Evolutionary conservation across 768 basidiomycete species (phyloP).

Genomic region (Lentinula boryana): DNA sequence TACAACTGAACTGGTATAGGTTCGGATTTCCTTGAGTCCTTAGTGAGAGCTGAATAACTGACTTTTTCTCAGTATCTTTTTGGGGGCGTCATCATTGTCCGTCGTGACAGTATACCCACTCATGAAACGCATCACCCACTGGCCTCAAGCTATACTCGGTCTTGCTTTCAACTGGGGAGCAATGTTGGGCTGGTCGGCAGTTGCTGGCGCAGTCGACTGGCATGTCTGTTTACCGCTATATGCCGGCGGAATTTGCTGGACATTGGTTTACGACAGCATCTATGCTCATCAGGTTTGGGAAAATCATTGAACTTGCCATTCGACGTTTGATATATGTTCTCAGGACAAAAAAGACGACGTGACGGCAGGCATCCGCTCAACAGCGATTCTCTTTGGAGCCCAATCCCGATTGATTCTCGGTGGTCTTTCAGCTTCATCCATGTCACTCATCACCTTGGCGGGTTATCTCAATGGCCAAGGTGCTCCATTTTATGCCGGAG

Average conservation of each 20-base stretch:
- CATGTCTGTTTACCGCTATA: slow-evolving; percentile 81
- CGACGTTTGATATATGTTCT: neutral
- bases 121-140: slow-evolving; percentile 96
- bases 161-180: slow-evolving; percentile 98
- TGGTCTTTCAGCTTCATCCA: slow-evolving; percentile 64
- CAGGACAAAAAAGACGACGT: slow-evolving; percentile 93
- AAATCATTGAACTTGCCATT: neutral
- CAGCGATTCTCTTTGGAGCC: slow-evolving; percentile 84
- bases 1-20: slow-evolving; percentile 97
- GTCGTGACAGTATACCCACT: slow-evolving; percentile 88
- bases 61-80: slow-evolving; percentile 56
- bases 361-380: slow-evolving; percentile 84
- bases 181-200: slow-evolving; percentile 92
- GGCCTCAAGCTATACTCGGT: slow-evolving; percentile 97
- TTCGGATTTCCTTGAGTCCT: slow-evolving; percentile 24
- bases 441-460: slow-evolving; percentile 71
- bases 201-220: slow-evolving; percentile 80
- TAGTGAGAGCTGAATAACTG: neutral
- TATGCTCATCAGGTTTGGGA: slow-evolving; percentile 87
- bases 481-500: slow-evolving; percentile 72
- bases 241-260: slow-evolving; percentile 87
- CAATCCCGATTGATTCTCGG: slow-evolving; percentile 71
- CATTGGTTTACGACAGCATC: slow-evolving; percentile 94
- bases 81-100: slow-evolving; percentile 88
- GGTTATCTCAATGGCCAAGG: slow-evolving; percentile 78